Percentiles rank a stretch among this genome's conserved stretches.
Evolutionary conservation across 73 alveolate genomes (phyloP).

Genomic region (Urostyla sp.): DNA sequence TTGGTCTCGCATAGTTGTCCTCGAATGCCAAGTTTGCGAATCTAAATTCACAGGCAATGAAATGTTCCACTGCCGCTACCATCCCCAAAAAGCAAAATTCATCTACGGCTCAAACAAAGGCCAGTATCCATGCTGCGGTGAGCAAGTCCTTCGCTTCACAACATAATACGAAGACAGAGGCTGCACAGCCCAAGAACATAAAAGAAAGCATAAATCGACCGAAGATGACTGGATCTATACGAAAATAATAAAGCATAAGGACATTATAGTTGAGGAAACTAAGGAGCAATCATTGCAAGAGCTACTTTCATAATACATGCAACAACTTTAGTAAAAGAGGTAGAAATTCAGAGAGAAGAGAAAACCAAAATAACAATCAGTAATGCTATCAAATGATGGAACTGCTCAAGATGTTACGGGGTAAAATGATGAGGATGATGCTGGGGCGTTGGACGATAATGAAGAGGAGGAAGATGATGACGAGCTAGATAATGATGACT

Average conservation of each 20-base stretch:
- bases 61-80: conserved; percentile 63
- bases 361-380: conserved; percentile 22
- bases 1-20: conserved; percentile 62
- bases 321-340: not conserved
- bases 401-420: not conserved
- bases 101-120: conserved; percentile 64
- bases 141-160: conserved; percentile 61
- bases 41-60: conserved; percentile 58
- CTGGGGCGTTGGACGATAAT: conserved; percentile 26
- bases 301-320: conserved; percentile 4
- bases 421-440: conserved; percentile 21
- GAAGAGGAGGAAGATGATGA: conserved; percentile 49
- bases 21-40: conserved; percentile 59
- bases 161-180: conserved; percentile 60
- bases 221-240: conserved; percentile 38
- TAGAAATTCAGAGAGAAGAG: conserved; percentile 41
- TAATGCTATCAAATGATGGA: too few species aligned
- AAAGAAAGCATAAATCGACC: not conserved
- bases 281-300: conserved; percentile 9
- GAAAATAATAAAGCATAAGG: conserved; percentile 50
- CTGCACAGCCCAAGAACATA: conserved; percentile 55
- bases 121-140: conserved; percentile 64
- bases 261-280: conserved; percentile 36
- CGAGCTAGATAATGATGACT: conserved; percentile 19
- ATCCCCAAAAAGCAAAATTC: conserved; percentile 66